phyloP scores from a whole-genome alignment of 768 basidiomycete genomes.

The Leccinum subtestaceum region DNA sequence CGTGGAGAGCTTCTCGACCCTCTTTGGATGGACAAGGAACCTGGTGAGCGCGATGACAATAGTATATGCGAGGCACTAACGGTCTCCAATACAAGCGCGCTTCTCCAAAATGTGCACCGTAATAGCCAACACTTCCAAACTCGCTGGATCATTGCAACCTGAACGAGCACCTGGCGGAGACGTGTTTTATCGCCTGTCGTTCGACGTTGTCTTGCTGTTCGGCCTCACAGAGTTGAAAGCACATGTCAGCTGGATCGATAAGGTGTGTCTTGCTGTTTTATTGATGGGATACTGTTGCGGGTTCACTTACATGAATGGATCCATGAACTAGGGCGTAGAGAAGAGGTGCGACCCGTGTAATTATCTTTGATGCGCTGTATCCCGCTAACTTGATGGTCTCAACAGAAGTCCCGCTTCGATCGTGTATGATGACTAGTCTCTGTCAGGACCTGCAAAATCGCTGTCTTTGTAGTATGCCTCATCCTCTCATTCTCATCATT shows the following conservation, averaged over 20 bases:
- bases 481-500: neutral
- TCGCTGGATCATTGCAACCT: neutral
- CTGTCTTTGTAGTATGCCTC: neutral
- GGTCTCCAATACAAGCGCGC: neutral
- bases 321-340: constrained; percentile 12
- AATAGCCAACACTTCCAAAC: constrained; percentile 7
- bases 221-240: constrained; percentile 46
- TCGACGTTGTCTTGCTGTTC: constrained; percentile 38
- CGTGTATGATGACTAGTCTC: constrained; percentile 17
- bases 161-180: neutral
- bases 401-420: constrained; percentile 22
- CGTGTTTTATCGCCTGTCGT: constrained; percentile 18
- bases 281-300: too few species aligned
- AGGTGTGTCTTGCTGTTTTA: constrained; percentile 3
- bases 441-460: neutral
- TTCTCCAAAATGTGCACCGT: constrained; percentile 16
- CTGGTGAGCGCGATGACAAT: constrained; percentile 1
- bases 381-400: neutral
- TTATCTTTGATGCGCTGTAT: neutral
- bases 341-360: constrained; percentile 5
- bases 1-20: constrained; percentile 11
- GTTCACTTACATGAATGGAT: neutral
- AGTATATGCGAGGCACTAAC: neutral
- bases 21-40: constrained; percentile 12
- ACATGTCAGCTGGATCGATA: constrained; percentile 41